Percentiles rank a stretch among this genome's conserved stretches.
phyloP scores from a whole-genome alignment of 129 eudicot species.

The Lactuca sativa region DNA sequence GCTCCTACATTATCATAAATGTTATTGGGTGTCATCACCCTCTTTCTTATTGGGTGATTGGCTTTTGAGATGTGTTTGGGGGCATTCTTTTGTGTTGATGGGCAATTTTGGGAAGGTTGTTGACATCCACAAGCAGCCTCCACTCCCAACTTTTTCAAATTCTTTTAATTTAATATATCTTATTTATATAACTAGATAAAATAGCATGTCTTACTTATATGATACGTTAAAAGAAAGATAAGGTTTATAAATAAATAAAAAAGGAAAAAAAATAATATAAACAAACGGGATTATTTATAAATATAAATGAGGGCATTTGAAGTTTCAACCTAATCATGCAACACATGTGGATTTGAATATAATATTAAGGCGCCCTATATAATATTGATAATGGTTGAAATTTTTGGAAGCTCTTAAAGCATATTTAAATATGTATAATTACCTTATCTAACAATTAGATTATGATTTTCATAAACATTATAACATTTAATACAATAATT shows the following conservation, averaged over 20 bases:
- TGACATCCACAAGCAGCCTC: conserved; percentile 28
- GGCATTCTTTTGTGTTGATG: conserved; percentile 10
- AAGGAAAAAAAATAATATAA: neutral
- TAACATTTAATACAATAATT: no score
- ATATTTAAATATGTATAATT: no score
- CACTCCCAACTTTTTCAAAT: conserved; percentile 3
- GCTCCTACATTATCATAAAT: neutral
- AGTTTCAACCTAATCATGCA: neutral
- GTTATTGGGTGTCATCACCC: conserved; percentile 22
- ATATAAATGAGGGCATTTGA: neutral
- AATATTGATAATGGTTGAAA: neutral
- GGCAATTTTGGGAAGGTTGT: conserved; percentile 29
- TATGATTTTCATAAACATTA: no score
- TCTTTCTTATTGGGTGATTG: conserved; percentile 20
- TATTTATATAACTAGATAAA: neutral
- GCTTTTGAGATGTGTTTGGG: conserved; percentile 36
- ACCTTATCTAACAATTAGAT: no score
- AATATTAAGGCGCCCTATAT: no score
- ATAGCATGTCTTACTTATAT: neutral
- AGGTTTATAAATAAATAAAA: neutral
- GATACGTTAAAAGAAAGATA: conserved; percentile 1
- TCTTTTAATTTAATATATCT: neutral
- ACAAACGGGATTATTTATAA: neutral
- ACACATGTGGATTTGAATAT: neutral
- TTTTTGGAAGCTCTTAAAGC: no score